These are phyloP conservation scores for Rubia balearica DNA, from an alignment of 305 asterid species.

Conservation along the genomic window DNA sequence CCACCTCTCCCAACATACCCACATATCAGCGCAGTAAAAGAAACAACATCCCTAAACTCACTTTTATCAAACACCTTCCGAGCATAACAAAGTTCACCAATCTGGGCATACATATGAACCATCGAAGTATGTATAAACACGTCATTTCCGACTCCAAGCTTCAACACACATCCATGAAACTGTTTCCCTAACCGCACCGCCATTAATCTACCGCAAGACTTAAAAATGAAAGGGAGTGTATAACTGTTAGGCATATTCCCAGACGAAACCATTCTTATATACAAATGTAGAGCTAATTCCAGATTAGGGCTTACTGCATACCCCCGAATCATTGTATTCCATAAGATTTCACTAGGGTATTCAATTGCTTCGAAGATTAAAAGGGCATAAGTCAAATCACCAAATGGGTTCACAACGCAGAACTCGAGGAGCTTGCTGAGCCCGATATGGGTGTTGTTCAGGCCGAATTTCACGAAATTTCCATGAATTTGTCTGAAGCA, in stretches of 20 bases:
- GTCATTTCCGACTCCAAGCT: slow-evolving; percentile 33
- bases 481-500: slow-evolving; percentile 43
- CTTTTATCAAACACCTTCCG: slow-evolving; percentile 49
- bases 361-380: slow-evolving; percentile 37
- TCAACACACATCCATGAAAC: slow-evolving; percentile 51
- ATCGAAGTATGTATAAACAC: slow-evolving; percentile 53
- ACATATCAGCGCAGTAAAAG: slow-evolving; percentile 57
- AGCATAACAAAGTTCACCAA: no score
- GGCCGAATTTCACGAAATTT: slow-evolving; percentile 58
- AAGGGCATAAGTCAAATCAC: slow-evolving; percentile 38
- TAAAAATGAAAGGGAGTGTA: slow-evolving; percentile 59
- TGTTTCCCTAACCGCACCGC: slow-evolving; percentile 34
- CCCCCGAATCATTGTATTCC: slow-evolving; percentile 56
- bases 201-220: slow-evolving; percentile 38
- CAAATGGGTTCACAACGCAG: slow-evolving; percentile 47
- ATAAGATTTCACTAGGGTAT: slow-evolving; percentile 40
- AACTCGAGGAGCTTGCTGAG: slow-evolving; percentile 26
- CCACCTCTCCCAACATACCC: slow-evolving; percentile 42
- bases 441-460: slow-evolving; percentile 4
- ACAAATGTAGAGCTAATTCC: slow-evolving; percentile 28
- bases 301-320: slow-evolving; percentile 20
- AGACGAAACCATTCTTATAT: slow-evolving; percentile 31
- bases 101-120: slow-evolving; percentile 48
- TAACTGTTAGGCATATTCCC: slow-evolving; percentile 47
- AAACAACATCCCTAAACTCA: slow-evolving; percentile 49